Conservation (phyloP, 1,284 basidiomycete species). For the Polyporus tsugae region DNA sequence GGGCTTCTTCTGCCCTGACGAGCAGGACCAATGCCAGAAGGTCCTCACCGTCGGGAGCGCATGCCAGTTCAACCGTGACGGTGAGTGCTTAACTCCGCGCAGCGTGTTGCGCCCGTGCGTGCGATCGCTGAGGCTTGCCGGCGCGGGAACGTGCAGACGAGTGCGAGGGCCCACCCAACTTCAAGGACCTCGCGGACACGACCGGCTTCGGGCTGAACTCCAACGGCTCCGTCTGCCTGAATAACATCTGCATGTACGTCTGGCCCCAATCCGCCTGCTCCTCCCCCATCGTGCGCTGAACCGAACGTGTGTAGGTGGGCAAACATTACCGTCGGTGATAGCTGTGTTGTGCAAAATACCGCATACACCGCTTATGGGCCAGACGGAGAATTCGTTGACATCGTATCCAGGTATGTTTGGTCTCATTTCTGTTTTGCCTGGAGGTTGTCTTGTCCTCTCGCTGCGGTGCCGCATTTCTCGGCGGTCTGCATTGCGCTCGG, state of each 20-base stretch:
- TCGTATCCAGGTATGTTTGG: conserved; percentile 74
- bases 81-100: conserved; percentile 49
- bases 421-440: background rate
- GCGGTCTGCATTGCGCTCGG: background rate
- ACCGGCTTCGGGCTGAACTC: conserved; percentile 71
- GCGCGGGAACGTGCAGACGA: conserved; percentile 61
- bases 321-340: conserved; percentile 69
- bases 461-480: too few species aligned
- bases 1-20: conserved; percentile 86
- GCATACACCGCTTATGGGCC: conserved; percentile 75
- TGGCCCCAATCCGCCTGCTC: background rate
- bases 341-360: conserved; percentile 82
- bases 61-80: conserved; percentile 91
- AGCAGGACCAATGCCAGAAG: conserved; percentile 74
- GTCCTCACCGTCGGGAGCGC: conserved; percentile 67
- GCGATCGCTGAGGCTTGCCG: background rate
- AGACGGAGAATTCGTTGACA: conserved; percentile 70
- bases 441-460: background rate
- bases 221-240: conserved; percentile 85
- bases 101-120: background rate
- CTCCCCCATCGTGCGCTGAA: conserved; percentile 8
- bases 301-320: conserved; percentile 62
- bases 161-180: conserved; percentile 74
- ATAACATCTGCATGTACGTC: conserved; percentile 82
- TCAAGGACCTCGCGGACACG: conserved; percentile 64